Evolutionary conservation across 2,329 filamentous ascomycete species (phyloP), one percentile per base, ranked within the genome.

Genomic region (Cladorrhinum sp.): DNA sequence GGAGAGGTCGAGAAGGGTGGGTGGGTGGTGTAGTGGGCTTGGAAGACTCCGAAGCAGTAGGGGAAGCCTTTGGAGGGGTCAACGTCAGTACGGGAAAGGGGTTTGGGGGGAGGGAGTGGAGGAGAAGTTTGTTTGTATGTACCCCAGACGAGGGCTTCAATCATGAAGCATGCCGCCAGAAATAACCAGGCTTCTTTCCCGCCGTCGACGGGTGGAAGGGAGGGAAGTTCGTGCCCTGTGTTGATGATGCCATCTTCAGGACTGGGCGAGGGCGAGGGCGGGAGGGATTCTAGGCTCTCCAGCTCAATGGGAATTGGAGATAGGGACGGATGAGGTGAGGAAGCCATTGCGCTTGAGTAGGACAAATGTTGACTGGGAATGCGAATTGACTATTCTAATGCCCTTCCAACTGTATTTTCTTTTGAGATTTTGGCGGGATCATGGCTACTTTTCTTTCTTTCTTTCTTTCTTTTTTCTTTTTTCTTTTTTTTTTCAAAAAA

Each of bases 51-150:
- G 70, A 87, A 91, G 0, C 86, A 80, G 59, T 86, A 86, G 0
- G 86, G 84, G 60, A 90, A 89, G 1, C 87, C 86, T 89, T 46
- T n/a, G n/a, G n/a, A n/a, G n/a, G n/a, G n/a, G n/a, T n/a, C n/a
- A n/a, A n/a, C n/a, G n/a, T n/a, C n/a, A n/a, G n/a, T n/a, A n/a
- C n/a, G n/a, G n/a, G n/a, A n/a, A n/a, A n/a, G n/a, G n/a, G n/a
- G n/a, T n/a, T n/a, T 53, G 14, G 10, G 20, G 23, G n/a, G 33
- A 21, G 3, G 20, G 6, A 5, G 14, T 36, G 2, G 7, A 56
- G 33, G 10, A 42, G 52, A n/a, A 6, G 20, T 18, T 59, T 64
- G n/a, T 68, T 59, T 51, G 16, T 61, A 65, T 72, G 59, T 70
- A 80, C 80, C 82, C 81, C 82, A 85, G 51, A 84, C 76, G 2